Evolutionary conservation across 2,329 filamentous ascomycete species (phyloP), one percentile per base, ranked within the genome.

Genomic region (Neofusicoccum cordaticola): DNA sequence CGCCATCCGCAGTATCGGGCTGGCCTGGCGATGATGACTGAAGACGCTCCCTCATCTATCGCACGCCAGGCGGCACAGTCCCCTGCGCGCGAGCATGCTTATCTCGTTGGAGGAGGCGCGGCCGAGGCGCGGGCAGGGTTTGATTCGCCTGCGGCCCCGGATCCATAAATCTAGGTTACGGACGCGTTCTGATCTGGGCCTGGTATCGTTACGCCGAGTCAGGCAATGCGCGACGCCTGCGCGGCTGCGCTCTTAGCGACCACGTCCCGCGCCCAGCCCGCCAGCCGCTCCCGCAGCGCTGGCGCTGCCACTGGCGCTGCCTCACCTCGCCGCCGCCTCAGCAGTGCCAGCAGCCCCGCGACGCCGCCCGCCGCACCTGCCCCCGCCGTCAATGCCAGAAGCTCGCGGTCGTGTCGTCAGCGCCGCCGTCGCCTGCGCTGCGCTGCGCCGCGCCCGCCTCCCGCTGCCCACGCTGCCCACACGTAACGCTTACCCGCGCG

Each of bases 401-500:
- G 27, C 27, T 31, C 27, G 4, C 27, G 27, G 27, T 7, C 27
- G 27, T 31, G 27, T 31, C 27, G 27, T 31, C 27, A 5, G 27
- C 6, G 27, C 27, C 27, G 27, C 27, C 27, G 27, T 7, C 27
- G 27, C 27, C 27, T 7, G 27, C 27, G 53, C 41, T 44, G 37
- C 39, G 27, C 35, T 6, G 57, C 45, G 57, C 44, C 39, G 12
- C 35, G 2, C 35, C 12, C 12, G 8, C 35, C 35, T 42, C 9
- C 56, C 56, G 70, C 44, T 71, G 22, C 52, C 22, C 44, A 66
- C 42, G 50, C 47, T 5, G 11, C 13, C 1, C 34, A 19, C 66
- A 70, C 68, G 68, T 72, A 70, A 69, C 67, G 68, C 67, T 76
- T 73, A 77, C 71, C 67, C 69, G 73, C 71, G 57, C 65, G 60